Conservation (phyloP, 257 asterid species). For the Ballota nigra region DNA sequence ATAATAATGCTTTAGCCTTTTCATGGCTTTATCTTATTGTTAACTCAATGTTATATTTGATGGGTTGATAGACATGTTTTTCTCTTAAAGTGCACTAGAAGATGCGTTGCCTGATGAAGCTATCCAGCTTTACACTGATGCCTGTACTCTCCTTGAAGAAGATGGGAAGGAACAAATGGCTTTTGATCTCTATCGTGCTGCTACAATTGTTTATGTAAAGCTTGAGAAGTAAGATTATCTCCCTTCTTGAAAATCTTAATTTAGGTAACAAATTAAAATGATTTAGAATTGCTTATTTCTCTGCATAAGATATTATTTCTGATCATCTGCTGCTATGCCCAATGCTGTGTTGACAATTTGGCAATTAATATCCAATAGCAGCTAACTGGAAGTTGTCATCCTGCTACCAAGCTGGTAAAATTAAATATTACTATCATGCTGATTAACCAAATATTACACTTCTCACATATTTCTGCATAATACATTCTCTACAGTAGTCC, state of each 20-base stretch:
- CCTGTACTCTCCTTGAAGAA: constrained; percentile 82
- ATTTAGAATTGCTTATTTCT: background rate
- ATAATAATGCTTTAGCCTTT: background rate
- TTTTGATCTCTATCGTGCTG: constrained; percentile 89
- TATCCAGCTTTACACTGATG: constrained; percentile 75
- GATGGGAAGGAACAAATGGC: constrained; percentile 98
- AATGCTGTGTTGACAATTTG: too few relatives aligned
- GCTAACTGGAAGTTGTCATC: constrained; percentile 14
- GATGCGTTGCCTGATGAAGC: constrained; percentile 83
- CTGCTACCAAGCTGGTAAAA: background rate
- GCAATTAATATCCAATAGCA: constrained; percentile 2
- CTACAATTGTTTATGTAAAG: constrained; percentile 73
- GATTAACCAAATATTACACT: background rate
- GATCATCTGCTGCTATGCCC: background rate
- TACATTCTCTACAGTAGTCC: background rate
- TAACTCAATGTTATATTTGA: background rate
- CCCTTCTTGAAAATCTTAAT: background rate
- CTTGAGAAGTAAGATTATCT: constrained; percentile 77
- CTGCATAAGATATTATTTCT: background rate
- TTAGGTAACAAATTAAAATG: background rate
- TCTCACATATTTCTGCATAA: constrained; percentile 8
- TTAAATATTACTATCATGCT: background rate
- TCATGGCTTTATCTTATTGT: constrained; percentile 12
- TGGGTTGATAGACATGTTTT: constrained; percentile 26
- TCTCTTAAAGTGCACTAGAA: constrained; percentile 70